phyloP scores from a whole-genome alignment of 306 rosid species.

The Psophocarpus tetragonolobus region DNA sequence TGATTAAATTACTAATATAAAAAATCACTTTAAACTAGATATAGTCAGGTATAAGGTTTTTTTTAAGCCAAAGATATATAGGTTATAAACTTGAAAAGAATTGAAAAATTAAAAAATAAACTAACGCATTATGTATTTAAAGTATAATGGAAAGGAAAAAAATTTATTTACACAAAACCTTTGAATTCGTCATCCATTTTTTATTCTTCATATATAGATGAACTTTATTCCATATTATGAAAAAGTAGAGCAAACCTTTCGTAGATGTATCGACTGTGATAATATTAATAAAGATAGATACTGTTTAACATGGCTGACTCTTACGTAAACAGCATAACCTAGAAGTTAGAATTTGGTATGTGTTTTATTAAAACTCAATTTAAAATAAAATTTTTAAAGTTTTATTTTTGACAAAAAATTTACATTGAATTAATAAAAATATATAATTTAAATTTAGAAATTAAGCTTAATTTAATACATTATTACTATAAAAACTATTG shows the following conservation, averaged over 20 bases:
- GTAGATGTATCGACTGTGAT: not conserved
- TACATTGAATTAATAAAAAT: not conserved
- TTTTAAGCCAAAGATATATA: too few species aligned
- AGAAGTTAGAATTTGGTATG: not conserved
- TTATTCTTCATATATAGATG: not conserved
- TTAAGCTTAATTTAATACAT: too few species aligned
- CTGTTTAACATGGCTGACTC: not conserved
- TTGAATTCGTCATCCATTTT: not conserved
- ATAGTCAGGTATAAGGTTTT: not conserved
- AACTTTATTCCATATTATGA: not conserved
- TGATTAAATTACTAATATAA: not conserved
- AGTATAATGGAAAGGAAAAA: not conserved
- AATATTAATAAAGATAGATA: not conserved
- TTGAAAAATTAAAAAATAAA: not conserved
- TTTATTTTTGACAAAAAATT: not conserved
- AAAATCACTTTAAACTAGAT: not conserved
- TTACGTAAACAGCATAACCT: slow-evolving; percentile 4
- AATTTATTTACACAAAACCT: not conserved
- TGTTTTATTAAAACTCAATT: not conserved
- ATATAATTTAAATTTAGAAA: not conserved
- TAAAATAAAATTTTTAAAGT: not conserved
- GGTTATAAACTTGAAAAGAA: not conserved
- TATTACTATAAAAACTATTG: too few species aligned
- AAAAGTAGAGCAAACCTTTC: not conserved
- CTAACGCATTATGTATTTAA: not conserved